Evolutionary conservation across 2,329 filamentous ascomycete genomes (phyloP), one percentile per base, ranked within the genome.

Genomic region (Dactylonectria estremocensis): DNA sequence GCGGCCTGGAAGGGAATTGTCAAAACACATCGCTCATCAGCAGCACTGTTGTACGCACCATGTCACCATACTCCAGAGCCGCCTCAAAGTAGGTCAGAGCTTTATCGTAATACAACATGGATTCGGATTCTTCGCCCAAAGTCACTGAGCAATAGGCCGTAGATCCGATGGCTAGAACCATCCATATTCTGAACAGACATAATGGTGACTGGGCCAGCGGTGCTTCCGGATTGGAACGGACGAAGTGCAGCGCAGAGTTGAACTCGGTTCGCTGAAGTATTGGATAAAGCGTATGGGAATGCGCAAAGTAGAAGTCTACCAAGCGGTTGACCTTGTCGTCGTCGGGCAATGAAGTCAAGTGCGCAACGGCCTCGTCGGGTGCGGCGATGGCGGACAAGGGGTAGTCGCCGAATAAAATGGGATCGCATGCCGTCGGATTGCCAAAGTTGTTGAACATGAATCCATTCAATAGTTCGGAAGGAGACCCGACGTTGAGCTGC

Each of bases 111-210:
- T 82, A 84, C 3, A 79, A 64, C 54, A 79, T 77, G 0, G 82
- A 81, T 60, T 85, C 82, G 0, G 80, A 80, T 66, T 85, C 83
- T 22, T 85, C 83, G 2, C 77, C 75, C 61, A 85, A 69, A 0
- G 80, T 79, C 1, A 86, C 80, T 0, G 84, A 83, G 7, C 76
- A 84, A 66, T 82, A 80, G 0, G 83, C 79, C 0, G 83, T 85
- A 0, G 83, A 83, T 1, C 83, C 83, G 31, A 85, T 85, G 5
- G 83, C 84, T 3, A 86, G 73, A 2, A 86, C 80, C 82, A 86
- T 86, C 83, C 83, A 86, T n/a, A 85, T 78, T 20, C 80, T 76
- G 64, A 83, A 85, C 7, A 80, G 67, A 58, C 74, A 77, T 2
- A 81, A 70, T 1, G 82, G 77, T 0, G 80, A 78, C 43, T 81